Conservation (phyloP, 352 stramenopile species). For the Phytopythium boreale region DNA sequence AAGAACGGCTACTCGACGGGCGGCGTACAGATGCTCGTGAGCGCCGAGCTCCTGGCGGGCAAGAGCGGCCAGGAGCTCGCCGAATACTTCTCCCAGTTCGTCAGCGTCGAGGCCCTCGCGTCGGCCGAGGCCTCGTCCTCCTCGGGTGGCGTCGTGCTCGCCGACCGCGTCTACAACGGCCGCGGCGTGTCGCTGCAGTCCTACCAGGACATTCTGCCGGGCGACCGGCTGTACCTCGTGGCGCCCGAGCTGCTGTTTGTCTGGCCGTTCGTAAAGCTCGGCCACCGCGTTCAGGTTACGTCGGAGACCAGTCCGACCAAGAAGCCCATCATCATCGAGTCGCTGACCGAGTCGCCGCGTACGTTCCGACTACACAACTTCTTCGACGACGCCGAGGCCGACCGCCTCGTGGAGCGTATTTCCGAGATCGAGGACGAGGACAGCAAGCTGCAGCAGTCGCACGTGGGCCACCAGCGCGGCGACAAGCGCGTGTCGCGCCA, state of each 20-base stretch:
- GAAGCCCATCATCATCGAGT: conserved; percentile 67
- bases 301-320: conserved; percentile 52
- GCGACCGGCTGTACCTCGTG: conserved; percentile 72
- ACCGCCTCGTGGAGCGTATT: conserved; percentile 77
- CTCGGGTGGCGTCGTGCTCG: conserved; percentile 28
- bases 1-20: conserved; percentile 79
- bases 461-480: conserved; percentile 64
- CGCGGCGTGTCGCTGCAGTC: conserved; percentile 43
- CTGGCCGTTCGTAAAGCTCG: conserved; percentile 79
- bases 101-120: conserved; percentile 56
- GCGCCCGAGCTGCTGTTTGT: conserved; percentile 69
- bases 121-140: conserved; percentile 6
- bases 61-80: conserved; percentile 53
- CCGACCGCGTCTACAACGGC: conserved; percentile 74
- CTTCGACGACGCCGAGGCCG: conserved; percentile 76
- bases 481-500: conserved; percentile 69
- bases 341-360: conserved; percentile 72
- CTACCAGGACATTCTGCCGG: conserved; percentile 50
- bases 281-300: conserved; percentile 61
- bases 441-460: conserved; percentile 83
- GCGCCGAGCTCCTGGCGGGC: conserved; percentile 46
- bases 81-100: conserved; percentile 79
- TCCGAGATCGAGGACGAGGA: conserved; percentile 76
- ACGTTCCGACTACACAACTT: conserved; percentile 89
- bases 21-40: conserved; percentile 70